Percentiles rank a stretch among this genome's conserved stretches.
Evolutionary conservation across 768 basidiomycete species (phyloP).

Genomic region (Panaeolus papilionaceus): DNA sequence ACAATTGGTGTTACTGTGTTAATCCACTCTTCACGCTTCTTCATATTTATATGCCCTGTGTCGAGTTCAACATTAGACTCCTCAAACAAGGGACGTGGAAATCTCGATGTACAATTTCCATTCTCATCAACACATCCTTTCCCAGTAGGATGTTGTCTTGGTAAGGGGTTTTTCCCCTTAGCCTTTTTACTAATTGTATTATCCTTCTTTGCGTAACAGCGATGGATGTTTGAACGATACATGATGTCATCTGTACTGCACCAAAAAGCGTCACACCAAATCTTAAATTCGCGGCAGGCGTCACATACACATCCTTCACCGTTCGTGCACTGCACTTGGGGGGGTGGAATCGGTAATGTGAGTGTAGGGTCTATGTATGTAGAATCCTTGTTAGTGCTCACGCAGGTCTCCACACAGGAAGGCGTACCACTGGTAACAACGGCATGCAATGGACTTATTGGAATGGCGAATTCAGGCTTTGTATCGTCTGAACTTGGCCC

Average conservation of each 20-base stretch:
- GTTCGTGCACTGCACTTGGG: conserved; percentile 17
- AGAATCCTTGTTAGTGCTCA: neutral
- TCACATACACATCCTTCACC: conserved; percentile 15
- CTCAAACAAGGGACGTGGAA: conserved; percentile 34
- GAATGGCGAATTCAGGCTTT: too few species aligned
- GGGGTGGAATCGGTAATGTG: conserved; percentile 32
- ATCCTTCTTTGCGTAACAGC: conserved; percentile 25
- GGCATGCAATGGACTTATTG: too few species aligned
- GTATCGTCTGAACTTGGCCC: too few species aligned
- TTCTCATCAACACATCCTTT: conserved; percentile 35
- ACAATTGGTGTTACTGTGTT: conserved; percentile 39
- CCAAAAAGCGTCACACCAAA: conserved; percentile 28
- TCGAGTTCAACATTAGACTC: conserved; percentile 32
- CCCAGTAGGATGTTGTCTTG: neutral
- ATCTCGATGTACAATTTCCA: conserved; percentile 38
- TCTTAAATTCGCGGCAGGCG: conserved; percentile 22
- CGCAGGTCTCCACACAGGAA: too few species aligned
- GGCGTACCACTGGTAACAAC: too few species aligned
- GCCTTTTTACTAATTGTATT: neutral
- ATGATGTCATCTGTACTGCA: conserved; percentile 37
- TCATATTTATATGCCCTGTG: conserved; percentile 34
- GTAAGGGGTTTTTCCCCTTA: neutral
- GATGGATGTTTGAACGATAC: conserved; percentile 35
- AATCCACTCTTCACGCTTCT: conserved; percentile 41
- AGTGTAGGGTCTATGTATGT: conserved; percentile 30